Percentiles rank a stretch among this genome's conserved stretches.
These are phyloP conservation scores for Cordyceps farinosa DNA, from an alignment of 2,329 filamentous ascomycete species.

Conservation along the genomic window DNA sequence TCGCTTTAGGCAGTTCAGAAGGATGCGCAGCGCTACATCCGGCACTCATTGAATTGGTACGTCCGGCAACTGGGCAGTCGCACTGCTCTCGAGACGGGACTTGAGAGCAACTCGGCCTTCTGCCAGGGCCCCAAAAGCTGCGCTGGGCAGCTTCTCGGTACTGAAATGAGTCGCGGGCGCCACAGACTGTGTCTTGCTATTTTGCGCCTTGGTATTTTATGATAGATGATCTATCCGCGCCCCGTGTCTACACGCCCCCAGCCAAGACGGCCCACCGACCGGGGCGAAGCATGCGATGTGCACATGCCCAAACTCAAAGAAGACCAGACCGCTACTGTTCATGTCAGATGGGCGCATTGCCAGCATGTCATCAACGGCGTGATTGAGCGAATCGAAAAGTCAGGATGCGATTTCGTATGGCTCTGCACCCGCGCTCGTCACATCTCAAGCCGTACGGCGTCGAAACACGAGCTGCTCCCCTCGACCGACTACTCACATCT, in stretches of 20 bases:
- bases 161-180: not conserved
- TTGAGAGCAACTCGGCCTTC: not conserved
- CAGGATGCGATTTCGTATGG: not conserved
- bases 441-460: not conserved
- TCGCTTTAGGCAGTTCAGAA: not conserved
- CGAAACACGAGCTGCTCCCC: not conserved
- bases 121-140: not conserved
- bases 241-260: constrained; percentile 4
- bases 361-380: not conserved
- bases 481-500: constrained; percentile 8
- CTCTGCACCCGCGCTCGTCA: not conserved
- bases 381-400: not conserved
- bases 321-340: not conserved
- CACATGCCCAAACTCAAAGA: not conserved
- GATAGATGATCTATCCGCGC: constrained; percentile 29
- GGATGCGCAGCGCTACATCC: not conserved
- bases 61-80: too few species aligned
- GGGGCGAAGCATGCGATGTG: not conserved
- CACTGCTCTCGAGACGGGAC: not conserved
- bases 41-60: not conserved
- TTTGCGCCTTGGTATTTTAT: constrained; percentile 27
- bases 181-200: constrained; percentile 1
- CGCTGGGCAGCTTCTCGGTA: not conserved
- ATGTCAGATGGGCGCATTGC: not conserved
- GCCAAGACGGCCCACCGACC: not conserved